phyloP scores from a whole-genome alignment of 306 rosid genomes.

The Castanea mollissima region DNA sequence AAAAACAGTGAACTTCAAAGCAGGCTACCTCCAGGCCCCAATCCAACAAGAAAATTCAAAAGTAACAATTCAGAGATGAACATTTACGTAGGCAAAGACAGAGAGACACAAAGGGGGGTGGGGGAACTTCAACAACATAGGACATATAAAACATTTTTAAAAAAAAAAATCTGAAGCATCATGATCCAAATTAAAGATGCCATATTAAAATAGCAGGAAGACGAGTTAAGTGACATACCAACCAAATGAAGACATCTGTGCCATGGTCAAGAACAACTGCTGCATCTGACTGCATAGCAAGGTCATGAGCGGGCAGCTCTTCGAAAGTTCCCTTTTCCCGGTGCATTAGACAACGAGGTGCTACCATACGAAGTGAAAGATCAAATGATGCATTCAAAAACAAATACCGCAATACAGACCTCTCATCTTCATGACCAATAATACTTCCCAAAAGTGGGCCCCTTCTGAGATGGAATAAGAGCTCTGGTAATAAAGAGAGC shows the following conservation, averaged over 20 bases:
- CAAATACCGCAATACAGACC: constrained; percentile 78
- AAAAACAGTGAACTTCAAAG: not conserved
- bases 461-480: constrained; percentile 82
- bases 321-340: constrained; percentile 90
- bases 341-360: constrained; percentile 95
- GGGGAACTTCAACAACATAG: not conserved
- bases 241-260: constrained; percentile 92
- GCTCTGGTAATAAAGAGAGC: constrained; percentile 78
- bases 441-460: constrained; percentile 89
- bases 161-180: not conserved
- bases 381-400: constrained; percentile 90
- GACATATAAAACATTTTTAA: not conserved
- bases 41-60: not conserved
- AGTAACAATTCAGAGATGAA: too few relatives aligned
- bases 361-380: constrained; percentile 89
- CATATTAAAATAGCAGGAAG: not conserved
- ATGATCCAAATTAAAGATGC: constrained; percentile 4
- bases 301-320: constrained; percentile 93
- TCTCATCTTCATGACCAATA: constrained; percentile 96
- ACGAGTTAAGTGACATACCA: constrained; percentile 50
- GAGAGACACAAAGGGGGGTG: not conserved
- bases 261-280: constrained; percentile 97
- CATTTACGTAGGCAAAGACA: not conserved
- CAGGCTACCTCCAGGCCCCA: not conserved
- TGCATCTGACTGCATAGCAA: constrained; percentile 92